phyloP scores from a whole-genome alignment of 2,329 filamentous ascomycete species.

The Rhexocercosporidium sp. region DNA sequence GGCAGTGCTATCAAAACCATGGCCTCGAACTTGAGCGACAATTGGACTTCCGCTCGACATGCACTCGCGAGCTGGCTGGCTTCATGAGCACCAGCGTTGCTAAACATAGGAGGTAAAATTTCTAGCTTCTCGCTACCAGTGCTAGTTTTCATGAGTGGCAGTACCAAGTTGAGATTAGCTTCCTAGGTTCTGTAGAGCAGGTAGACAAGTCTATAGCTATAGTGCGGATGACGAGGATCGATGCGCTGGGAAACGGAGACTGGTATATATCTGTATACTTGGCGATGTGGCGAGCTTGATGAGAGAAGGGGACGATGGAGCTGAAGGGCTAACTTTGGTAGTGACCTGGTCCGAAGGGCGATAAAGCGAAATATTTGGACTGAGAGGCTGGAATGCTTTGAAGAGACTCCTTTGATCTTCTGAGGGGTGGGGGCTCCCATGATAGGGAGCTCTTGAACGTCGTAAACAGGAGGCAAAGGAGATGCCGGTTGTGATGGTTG shows the following conservation, averaged over 20 bases:
- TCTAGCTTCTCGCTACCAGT: constrained; percentile 26
- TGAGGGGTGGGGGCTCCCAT: neutral
- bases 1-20: constrained; percentile 51
- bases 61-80: constrained; percentile 45
- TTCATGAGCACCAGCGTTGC: constrained; percentile 53
- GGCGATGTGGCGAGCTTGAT: constrained; percentile 45
- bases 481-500: too few relatives aligned
- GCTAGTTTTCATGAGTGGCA: constrained; percentile 45
- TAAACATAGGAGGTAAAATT: constrained; percentile 53
- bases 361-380: neutral
- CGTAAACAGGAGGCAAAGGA: too few relatives aligned
- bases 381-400: neutral
- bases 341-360: neutral
- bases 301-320: neutral
- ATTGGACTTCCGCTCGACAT: constrained; percentile 40
- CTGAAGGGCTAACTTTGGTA: neutral
- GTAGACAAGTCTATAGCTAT: constrained; percentile 46
- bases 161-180: constrained; percentile 46
- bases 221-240: constrained; percentile 56
- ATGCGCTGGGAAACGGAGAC: constrained; percentile 47
- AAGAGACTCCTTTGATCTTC: neutral
- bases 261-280: constrained; percentile 54
- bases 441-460: neutral
- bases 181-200: constrained; percentile 28
- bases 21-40: constrained; percentile 40